Conservation (phyloP, 257 asterid genomes). For the Penstemon davidsonii region DNA sequence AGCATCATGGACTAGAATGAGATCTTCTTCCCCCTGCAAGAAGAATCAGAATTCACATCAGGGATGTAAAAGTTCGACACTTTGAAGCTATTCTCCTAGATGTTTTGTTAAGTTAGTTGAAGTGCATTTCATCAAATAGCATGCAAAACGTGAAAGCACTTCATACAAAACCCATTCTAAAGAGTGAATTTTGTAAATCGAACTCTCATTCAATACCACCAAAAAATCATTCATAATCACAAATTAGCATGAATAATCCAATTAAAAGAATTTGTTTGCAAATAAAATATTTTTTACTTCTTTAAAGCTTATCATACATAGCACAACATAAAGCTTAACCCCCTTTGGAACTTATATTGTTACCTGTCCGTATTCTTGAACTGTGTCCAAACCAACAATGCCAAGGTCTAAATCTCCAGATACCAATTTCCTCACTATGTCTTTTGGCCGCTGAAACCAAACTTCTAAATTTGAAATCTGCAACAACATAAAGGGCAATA, state of each 20-base stretch:
- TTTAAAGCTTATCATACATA: constrained; percentile 20
- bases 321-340: constrained; percentile 13
- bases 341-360: constrained; percentile 13
- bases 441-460: constrained; percentile 99
- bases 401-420: constrained; percentile 99
- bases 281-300: neutral
- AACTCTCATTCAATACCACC: neutral
- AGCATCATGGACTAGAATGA: constrained; percentile 81
- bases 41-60: constrained; percentile 13
- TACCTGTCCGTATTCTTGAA: constrained; percentile 85
- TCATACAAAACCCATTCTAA: neutral
- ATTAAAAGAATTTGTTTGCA: too few relatives aligned
- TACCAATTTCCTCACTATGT: constrained; percentile 81
- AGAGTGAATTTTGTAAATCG: neutral
- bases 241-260: too few relatives aligned
- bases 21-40: constrained; percentile 86
- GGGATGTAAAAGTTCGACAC: neutral
- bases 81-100: neutral
- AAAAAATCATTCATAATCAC: too few relatives aligned
- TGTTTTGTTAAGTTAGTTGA: neutral
- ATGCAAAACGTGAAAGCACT: neutral
- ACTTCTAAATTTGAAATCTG: constrained; percentile 87
- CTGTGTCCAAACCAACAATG: constrained; percentile 91
- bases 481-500: constrained; percentile 16
- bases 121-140: neutral